Evolutionary conservation across 2,329 filamentous ascomycete genomes (phyloP).

Genomic region (Xylariaceae sp.): DNA sequence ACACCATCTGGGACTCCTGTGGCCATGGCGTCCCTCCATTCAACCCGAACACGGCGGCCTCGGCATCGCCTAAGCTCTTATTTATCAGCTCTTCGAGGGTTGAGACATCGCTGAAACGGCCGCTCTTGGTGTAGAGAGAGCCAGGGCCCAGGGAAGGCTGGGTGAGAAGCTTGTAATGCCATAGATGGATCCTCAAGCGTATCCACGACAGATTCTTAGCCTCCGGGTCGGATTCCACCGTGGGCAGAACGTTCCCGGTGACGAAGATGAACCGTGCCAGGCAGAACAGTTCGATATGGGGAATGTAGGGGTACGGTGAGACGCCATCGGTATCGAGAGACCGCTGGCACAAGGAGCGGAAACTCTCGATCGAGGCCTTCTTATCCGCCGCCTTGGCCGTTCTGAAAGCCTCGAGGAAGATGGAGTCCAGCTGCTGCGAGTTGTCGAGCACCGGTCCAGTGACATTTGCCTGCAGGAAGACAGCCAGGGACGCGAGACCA

Average conservation of each 20-base stretch:
- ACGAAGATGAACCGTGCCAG: slow-evolving; percentile 55
- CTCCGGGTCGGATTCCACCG: slow-evolving; percentile 29
- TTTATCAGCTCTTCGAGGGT: slow-evolving; percentile 48
- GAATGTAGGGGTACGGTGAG: slow-evolving; percentile 77
- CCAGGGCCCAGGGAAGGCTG: slow-evolving; percentile 51
- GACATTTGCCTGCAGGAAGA: slow-evolving; percentile 69
- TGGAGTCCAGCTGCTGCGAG: slow-evolving; percentile 12
- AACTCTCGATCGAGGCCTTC: slow-evolving; percentile 12
- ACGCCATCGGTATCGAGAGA: slow-evolving; percentile 77
- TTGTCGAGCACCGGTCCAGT: slow-evolving; percentile 62
- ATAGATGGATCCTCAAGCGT: slow-evolving; percentile 66
- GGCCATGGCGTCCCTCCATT: slow-evolving; percentile 30
- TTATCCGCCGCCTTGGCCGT: no score
- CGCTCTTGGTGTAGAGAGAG: slow-evolving; percentile 50
- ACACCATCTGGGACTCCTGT: slow-evolving; percentile 55
- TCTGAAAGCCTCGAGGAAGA: slow-evolving; percentile 34
- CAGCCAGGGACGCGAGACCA: slow-evolving; percentile 59
- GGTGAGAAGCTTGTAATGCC: slow-evolving; percentile 56
- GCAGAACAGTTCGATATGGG: slow-evolving; percentile 76
- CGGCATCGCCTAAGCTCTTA: slow-evolving; percentile 38
- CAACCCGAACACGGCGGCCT: slow-evolving; percentile 21
- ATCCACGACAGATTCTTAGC: slow-evolving; percentile 47
- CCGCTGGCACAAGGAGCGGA: slow-evolving; percentile 47
- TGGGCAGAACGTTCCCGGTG: slow-evolving; percentile 28
- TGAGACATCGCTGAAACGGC: slow-evolving; percentile 55